Conservation (phyloP, 768 basidiomycete genomes). For the Tricholomella constricta region DNA sequence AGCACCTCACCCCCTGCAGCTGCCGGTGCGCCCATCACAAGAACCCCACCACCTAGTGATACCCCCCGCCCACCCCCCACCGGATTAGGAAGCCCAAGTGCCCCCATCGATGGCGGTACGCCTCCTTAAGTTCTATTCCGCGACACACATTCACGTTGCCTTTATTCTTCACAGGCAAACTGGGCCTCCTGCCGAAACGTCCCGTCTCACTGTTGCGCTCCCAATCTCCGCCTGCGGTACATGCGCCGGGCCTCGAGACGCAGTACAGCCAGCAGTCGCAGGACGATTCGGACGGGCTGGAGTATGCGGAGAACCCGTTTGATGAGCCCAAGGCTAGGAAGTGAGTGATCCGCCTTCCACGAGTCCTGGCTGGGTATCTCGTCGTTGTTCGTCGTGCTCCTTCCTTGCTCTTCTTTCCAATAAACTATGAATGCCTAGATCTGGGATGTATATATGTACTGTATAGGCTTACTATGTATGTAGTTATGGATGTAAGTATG, state of each 20-base stretch:
- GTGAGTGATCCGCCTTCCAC: no score
- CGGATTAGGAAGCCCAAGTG: constrained; percentile 12
- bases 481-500: not conserved
- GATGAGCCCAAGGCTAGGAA: constrained; percentile 42
- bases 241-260: no score
- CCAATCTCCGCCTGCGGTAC: constrained; percentile 20
- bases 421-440: not conserved
- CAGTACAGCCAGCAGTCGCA: constrained; percentile 19
- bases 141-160: not conserved
- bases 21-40: not conserved
- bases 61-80: constrained; percentile 11
- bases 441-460: not conserved
- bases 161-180: constrained; percentile 45
- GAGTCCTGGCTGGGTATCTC: no score
- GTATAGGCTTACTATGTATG: no score
- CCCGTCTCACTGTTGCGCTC: constrained; percentile 62
- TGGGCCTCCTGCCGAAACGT: constrained; percentile 72
- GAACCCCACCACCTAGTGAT: not conserved
- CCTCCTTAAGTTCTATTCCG: not conserved
- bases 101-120: constrained; percentile 36
- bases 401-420: not conserved
- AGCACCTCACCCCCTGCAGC: not conserved
- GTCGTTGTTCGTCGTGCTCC: no score
- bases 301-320: constrained; percentile 77
- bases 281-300: constrained; percentile 57